Percentiles rank a stretch among this genome's conserved stretches.
Evolutionary conservation across 495 filamentous ascomycete species (phyloP).

Genomic region (Talaromyces liani): DNA sequence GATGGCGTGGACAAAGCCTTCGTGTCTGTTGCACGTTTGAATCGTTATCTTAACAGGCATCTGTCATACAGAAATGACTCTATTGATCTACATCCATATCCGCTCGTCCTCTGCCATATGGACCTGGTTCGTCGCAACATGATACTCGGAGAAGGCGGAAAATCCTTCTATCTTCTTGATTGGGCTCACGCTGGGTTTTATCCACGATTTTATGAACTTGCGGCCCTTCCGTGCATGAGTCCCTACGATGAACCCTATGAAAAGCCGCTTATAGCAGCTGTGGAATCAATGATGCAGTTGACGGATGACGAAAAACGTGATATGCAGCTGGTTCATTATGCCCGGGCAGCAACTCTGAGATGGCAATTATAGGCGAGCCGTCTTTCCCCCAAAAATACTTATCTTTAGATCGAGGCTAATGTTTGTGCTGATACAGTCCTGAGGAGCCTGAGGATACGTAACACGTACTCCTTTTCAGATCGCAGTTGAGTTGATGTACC

Average conservation of each 20-base stretch:
- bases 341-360: conserved; percentile 14
- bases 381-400: not conserved
- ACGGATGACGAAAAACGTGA: conserved; percentile 16
- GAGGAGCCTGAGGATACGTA: conserved; percentile 8
- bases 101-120: conserved; percentile 10
- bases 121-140: conserved; percentile 13
- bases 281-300: conserved; percentile 14
- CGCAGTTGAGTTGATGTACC: not conserved
- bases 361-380: conserved; percentile 8
- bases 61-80: conserved; percentile 14
- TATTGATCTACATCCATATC: conserved; percentile 13
- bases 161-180: conserved; percentile 14
- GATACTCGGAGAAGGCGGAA: conserved; percentile 13
- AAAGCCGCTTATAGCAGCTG: conserved; percentile 11
- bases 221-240: conserved; percentile 11
- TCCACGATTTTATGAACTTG: conserved; percentile 15
- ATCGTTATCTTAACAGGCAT: conserved; percentile 14
- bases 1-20: conserved; percentile 9
- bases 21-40: conserved; percentile 11
- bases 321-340: conserved; percentile 14
- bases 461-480: not conserved
- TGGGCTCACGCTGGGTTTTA: conserved; percentile 14
- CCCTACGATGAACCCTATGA: conserved; percentile 12
- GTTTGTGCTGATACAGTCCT: conserved; percentile 6
- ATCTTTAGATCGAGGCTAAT: conserved; percentile 8